Base-by-base conservation (phyloP, 306 rosid genomes). In the Myrica gale region DNA sequence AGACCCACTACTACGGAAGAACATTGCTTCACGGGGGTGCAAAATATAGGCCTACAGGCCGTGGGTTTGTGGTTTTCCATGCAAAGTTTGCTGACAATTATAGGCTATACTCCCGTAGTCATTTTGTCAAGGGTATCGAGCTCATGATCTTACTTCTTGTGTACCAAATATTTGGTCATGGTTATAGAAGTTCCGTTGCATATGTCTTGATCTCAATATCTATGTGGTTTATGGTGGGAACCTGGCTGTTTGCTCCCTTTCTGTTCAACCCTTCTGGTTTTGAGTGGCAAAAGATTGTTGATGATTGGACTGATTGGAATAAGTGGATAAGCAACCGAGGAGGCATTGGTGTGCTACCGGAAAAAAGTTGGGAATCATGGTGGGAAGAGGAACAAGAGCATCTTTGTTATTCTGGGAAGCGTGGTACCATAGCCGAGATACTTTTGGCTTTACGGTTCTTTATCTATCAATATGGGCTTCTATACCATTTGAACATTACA, bases 311-410 rank as follows among this genome's bases (percentile, higher is more conserved):
- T 50, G 98, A 95, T 83, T 95, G 98, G 98, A 90, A 90, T 82
- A 95, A 95, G 86, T 95, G 98, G 98, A 89, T 92, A 46, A 90
- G 97, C 87, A 90, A 92, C 71, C 84, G 88, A 13, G 98, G 98
- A 6, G 98, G 98, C 71, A 95, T 95, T 53, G 98, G 98, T 81
- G 98, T 95, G 79, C 96, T 87, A 0, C 83, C 97, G 7, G 97
- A 89, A 84, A 95, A 95, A 82, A 95, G 98, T 82, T 95, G 97
- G 98, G 97, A 95, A 78, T 95, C 98, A 44, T 95, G 98, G 98
- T 95, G 98, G 98, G 98, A 95, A 82, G 98, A 90, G 87, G 98
- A 95, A 80, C 98, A 90, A 80, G 97, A 90, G 77, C 98, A 95
- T 90, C 97, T 95, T 74, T 90, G 70, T 55, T 74, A 95, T 86